phyloP scores from a whole-genome alignment of 1,284 basidiomycete species.

The Porodaedalea pini region DNA sequence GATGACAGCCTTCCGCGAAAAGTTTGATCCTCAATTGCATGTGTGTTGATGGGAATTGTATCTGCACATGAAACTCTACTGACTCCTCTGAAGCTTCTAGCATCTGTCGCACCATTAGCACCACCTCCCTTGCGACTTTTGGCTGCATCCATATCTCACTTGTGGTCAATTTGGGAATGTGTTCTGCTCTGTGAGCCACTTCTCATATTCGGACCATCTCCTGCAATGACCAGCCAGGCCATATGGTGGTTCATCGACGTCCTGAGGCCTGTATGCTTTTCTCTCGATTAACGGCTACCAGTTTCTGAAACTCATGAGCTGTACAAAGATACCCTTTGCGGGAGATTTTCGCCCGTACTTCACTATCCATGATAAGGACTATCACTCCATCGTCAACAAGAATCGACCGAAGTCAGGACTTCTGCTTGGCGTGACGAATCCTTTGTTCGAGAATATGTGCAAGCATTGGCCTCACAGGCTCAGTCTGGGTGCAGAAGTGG shows the following conservation, averaged over 20 bases:
- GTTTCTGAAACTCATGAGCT: constrained; percentile 3
- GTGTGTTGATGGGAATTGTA: constrained; percentile 31
- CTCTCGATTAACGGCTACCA: background rate
- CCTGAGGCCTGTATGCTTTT: constrained; percentile 67
- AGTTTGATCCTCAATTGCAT: constrained; percentile 45
- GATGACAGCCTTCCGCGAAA: constrained; percentile 44
- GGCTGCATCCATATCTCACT: constrained; percentile 67
- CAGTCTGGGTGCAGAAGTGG: constrained; percentile 49
- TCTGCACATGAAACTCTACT: constrained; percentile 7
- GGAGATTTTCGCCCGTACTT: constrained; percentile 92
- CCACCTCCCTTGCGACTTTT: constrained; percentile 74
- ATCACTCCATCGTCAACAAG: constrained; percentile 71
- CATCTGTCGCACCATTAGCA: constrained; percentile 65
- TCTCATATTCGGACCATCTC: constrained; percentile 80
- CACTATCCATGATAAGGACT: constrained; percentile 92
- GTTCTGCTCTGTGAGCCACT: constrained; percentile 86
- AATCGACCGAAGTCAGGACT: constrained; percentile 83
- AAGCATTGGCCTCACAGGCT: constrained; percentile 91
- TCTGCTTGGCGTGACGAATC: constrained; percentile 91
- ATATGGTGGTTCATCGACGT: constrained; percentile 91
- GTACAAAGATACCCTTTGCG: constrained; percentile 69
- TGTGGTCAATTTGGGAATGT: constrained; percentile 97
- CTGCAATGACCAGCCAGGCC: constrained; percentile 76
- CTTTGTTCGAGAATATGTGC: constrained; percentile 86
- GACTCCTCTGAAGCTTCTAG: constrained; percentile 59